Evolutionary conservation across 768 basidiomycete species (phyloP).

Genomic region (Kwoniella mangroviensis): DNA sequence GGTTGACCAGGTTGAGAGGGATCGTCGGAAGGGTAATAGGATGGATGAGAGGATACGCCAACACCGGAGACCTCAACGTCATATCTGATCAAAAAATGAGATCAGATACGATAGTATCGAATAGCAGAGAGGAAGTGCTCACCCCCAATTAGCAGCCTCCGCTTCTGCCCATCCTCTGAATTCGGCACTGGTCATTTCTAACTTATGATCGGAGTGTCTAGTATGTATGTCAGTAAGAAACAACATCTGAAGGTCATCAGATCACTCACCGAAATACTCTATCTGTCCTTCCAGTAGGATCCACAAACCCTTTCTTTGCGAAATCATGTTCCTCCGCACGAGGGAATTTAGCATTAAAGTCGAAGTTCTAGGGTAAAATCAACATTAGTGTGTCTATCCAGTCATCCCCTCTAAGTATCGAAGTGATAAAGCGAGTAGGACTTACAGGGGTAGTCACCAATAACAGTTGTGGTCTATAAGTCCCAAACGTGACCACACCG

Average conservation of each 20-base stretch:
- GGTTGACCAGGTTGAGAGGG: slow-evolving; percentile 42
- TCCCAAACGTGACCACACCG: slow-evolving; percentile 56
- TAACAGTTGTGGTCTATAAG: slow-evolving; percentile 54
- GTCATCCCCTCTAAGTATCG: no score
- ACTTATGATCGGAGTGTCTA: slow-evolving; percentile 54
- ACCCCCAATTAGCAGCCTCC: slow-evolving; percentile 53
- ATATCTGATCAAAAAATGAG: slow-evolving; percentile 36
- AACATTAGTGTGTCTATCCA: neutral
- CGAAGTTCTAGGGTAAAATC: slow-evolving; percentile 39
- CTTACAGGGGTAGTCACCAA: slow-evolving; percentile 57
- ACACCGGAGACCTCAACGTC: slow-evolving; percentile 51
- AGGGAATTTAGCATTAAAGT: slow-evolving; percentile 58
- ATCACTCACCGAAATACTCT: slow-evolving; percentile 55
- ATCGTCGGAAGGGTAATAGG: slow-evolving; percentile 44
- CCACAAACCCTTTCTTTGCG: slow-evolving; percentile 50
- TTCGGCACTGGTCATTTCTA: slow-evolving; percentile 57
- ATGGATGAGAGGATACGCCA: slow-evolving; percentile 51
- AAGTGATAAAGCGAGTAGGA: neutral
- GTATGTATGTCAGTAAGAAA: slow-evolving; percentile 2
- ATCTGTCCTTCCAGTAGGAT: slow-evolving; percentile 57
- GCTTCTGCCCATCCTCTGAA: slow-evolving; percentile 50
- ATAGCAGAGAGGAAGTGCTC: slow-evolving; percentile 19
- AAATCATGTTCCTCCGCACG: slow-evolving; percentile 39
- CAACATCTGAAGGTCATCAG: neutral
- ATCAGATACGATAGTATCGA: slow-evolving; percentile 11